These are phyloP conservation scores for Xerocomus brunneocitrinus DNA, from an alignment of 768 basidiomycete species.

Conservation along the genomic window DNA sequence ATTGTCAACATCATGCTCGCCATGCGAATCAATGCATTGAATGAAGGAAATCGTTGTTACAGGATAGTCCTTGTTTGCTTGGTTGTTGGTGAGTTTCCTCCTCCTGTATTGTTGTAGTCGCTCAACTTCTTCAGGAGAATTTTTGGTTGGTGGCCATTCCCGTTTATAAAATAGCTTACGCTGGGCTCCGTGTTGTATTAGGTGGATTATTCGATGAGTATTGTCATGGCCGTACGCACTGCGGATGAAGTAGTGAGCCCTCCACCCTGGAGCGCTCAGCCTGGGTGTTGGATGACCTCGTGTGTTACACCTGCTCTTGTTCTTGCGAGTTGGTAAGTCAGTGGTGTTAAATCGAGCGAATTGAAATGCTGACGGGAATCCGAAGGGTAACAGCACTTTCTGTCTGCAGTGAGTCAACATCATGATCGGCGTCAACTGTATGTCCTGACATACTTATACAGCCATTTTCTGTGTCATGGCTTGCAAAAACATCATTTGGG, in stretches of 20 bases:
- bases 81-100: conserved; percentile 14
- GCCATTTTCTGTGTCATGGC: conserved; percentile 18
- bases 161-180: background rate
- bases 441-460: conserved; percentile 4
- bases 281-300: conserved; percentile 12
- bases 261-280: conserved; percentile 14
- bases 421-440: background rate
- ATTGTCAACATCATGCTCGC: conserved; percentile 20
- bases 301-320: conserved; percentile 12
- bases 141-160: conserved; percentile 8
- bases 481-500: conserved; percentile 7
- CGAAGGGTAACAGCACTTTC: conserved; percentile 17
- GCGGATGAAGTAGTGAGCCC: conserved; percentile 9
- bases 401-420: conserved; percentile 14
- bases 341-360: background rate
- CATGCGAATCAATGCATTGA: conserved; percentile 18
- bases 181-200: background rate
- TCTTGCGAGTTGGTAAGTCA: conserved; percentile 20
- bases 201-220: conserved; percentile 16
- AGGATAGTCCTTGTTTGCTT: conserved; percentile 7
- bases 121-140: conserved; percentile 9
- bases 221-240: conserved; percentile 14
- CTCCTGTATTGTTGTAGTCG: background rate
- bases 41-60: background rate
- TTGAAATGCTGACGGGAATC: background rate